These are phyloP conservation scores for Powellomyces hirtus DNA, from an alignment of 192 early-diverging fungal genomes.

Conservation along the genomic window DNA sequence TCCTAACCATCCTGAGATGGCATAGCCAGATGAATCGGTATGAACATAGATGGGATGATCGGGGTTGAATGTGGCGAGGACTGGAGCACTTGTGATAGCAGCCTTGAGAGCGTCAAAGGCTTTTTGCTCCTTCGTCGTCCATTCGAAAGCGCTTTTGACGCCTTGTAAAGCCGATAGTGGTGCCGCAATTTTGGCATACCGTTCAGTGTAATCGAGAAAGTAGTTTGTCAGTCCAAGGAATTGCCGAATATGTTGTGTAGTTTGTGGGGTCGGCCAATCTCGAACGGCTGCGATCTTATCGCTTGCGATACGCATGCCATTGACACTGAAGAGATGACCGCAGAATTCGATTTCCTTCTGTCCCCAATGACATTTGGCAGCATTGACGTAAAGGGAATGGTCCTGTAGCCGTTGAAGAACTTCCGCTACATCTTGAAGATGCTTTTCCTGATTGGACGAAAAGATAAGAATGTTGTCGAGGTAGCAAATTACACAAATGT, in stretches of 20 bases:
- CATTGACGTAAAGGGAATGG: constrained; percentile 30
- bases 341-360: constrained; percentile 16
- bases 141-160: too few relatives aligned
- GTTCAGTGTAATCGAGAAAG: background rate
- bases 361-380: constrained; percentile 37
- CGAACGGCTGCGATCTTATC: constrained; percentile 17
- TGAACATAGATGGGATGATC: too few relatives aligned
- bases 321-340: constrained; percentile 30
- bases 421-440: constrained; percentile 8
- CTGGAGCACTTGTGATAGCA: background rate
- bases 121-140: too few relatives aligned
- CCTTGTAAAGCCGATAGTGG: too few relatives aligned
- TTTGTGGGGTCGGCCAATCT: constrained; percentile 29
- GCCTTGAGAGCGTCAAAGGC: background rate
- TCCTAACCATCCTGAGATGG: too few relatives aligned
- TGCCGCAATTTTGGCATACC: too few relatives aligned
- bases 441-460: constrained; percentile 13
- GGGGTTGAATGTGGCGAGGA: background rate
- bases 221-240: too few relatives aligned
- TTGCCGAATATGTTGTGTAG: too few relatives aligned
- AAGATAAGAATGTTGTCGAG: constrained; percentile 53
- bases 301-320: constrained; percentile 28
- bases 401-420: constrained; percentile 27
- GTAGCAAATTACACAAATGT: constrained; percentile 15
- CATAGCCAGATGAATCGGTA: too few relatives aligned